Percentiles rank a stretch among this genome's conserved stretches.
phyloP scores from a whole-genome alignment of 257 asterid genomes.

The Nicotiana noctiflora region DNA sequence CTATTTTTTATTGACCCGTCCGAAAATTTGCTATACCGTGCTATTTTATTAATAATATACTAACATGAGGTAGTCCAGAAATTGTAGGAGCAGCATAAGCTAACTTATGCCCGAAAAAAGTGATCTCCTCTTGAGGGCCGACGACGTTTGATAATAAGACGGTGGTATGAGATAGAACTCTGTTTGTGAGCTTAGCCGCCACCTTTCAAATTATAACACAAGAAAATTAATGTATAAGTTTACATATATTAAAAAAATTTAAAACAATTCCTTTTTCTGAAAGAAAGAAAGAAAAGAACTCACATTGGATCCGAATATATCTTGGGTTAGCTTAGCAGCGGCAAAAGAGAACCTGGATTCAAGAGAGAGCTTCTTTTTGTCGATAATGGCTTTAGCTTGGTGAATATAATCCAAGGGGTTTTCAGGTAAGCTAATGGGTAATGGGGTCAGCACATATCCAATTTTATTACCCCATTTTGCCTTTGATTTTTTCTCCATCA shows the following conservation, averaged over 20 bases:
- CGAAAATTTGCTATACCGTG: no score
- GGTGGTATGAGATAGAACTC: conserved; percentile 24
- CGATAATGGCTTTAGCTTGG: conserved; percentile 35
- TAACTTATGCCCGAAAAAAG: conserved; percentile 31
- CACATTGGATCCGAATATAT: conserved; percentile 38
- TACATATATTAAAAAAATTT: no score
- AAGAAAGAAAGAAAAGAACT: neutral
- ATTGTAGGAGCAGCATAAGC: conserved; percentile 37
- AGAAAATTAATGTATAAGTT: neutral
- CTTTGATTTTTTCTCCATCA: conserved; percentile 34
- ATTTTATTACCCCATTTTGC: conserved; percentile 42
- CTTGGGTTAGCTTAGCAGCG: conserved; percentile 10
- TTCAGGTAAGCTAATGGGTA: conserved; percentile 20
- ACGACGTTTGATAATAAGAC: conserved; percentile 20
- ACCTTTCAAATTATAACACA: conserved; percentile 7
- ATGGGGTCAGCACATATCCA: conserved; percentile 27
- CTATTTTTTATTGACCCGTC: no score
- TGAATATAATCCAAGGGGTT: conserved; percentile 39
- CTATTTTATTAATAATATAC: no score
- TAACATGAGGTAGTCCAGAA: conserved; percentile 32
- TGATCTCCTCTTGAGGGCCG: conserved; percentile 42
- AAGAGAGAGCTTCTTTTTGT: conserved; percentile 43
- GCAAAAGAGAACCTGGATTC: conserved; percentile 19
- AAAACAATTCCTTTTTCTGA: no score
- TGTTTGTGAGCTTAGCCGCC: conserved; percentile 7